phyloP scores from a whole-genome alignment of 345 rosid species.

The Hypericum androsaemum region DNA sequence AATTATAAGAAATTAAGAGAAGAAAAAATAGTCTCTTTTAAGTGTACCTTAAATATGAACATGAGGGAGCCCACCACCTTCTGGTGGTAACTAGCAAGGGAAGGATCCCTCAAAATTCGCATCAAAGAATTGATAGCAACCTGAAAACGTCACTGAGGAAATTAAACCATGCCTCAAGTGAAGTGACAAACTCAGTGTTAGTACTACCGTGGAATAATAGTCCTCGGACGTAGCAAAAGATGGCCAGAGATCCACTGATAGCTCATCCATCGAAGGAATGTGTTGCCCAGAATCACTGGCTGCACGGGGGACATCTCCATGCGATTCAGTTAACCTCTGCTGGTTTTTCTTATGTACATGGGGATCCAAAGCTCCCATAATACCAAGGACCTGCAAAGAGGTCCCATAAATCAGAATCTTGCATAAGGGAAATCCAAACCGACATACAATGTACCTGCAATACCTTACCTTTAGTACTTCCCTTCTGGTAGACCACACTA shows the following conservation, averaged over 20 bases:
- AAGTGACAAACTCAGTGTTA: slow-evolving; percentile 6
- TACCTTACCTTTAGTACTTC: slow-evolving; percentile 85
- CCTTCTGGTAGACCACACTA: slow-evolving; percentile 90
- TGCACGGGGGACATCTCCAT: slow-evolving; percentile 81
- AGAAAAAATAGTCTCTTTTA: neutral
- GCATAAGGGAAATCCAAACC: slow-evolving; percentile 14
- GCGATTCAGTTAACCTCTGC: slow-evolving; percentile 59
- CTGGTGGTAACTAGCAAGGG: slow-evolving; percentile 91
- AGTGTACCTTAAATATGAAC: slow-evolving; percentile 87
- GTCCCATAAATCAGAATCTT: slow-evolving; percentile 17
- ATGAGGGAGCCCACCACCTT: slow-evolving; percentile 95
- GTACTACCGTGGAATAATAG: slow-evolving; percentile 81
- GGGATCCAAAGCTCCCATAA: slow-evolving; percentile 99
- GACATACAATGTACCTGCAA: slow-evolving; percentile 13
- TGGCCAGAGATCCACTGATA: slow-evolving; percentile 85
- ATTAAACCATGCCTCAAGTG: slow-evolving; percentile 9
- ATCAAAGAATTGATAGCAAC: slow-evolving; percentile 96
- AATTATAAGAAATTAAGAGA: neutral
- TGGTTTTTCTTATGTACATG: slow-evolving; percentile 88
- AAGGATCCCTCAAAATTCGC: slow-evolving; percentile 96
- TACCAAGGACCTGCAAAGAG: slow-evolving; percentile 75
- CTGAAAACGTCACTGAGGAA: slow-evolving; percentile 29
- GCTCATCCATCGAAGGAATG: slow-evolving; percentile 75
- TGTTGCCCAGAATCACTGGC: slow-evolving; percentile 94
- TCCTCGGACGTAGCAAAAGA: slow-evolving; percentile 93